Evolutionary conservation across 176 grass and related monocot species (phyloP), one percentile per base, ranked within the genome.

Genomic region (Microstegium vimineum): DNA sequence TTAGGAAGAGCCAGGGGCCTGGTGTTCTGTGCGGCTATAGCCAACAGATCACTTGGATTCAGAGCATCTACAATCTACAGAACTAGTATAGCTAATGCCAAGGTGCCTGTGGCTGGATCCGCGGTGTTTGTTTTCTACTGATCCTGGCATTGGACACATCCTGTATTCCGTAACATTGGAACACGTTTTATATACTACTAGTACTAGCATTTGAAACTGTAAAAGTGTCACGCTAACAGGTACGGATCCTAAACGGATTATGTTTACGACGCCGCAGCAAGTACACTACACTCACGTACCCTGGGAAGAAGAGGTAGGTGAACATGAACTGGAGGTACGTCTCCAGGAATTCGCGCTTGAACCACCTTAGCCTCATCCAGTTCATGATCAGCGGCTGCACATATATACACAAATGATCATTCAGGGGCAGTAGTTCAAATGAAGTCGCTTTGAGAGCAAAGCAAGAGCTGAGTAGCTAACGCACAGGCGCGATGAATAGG

Each of bases 291-390:
- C n/a, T n/a, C n/a, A n/a, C n/a, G n/a, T 61, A 98, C 90, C 60
- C 86, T 0, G 95, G 92, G 81, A 79, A 98, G 86, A 98, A 98
- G 84, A 98, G 27, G 78, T 94, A 97, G 38, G 88, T 91, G 65
- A 86, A 90, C 95, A 98, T 91, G 82, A 98, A 94, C 68, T 94
- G 92, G 57, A 95, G 81, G 73, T 95, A 98, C 75, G 79, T 95
- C 90, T 98, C 95, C 2, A 93, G 0, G 75, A 94, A 94, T 18
- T 88, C 79, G 79, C 88, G 92, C 82, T 94, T 93, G 82, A 73
- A 98, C 95, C 95, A 94, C 78, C 95, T 91, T 81, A 73, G 13
- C 80, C 88, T 90, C 84, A 98, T 90, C 95, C 92, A 95, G 88
- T 94, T 94, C 90, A 93, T 86, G 78, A 93, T 84, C 36, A 98